These are phyloP conservation scores for Astrothelium macrocarpum DNA, from an alignment of 495 filamentous ascomycete species.

Conservation along the genomic window DNA sequence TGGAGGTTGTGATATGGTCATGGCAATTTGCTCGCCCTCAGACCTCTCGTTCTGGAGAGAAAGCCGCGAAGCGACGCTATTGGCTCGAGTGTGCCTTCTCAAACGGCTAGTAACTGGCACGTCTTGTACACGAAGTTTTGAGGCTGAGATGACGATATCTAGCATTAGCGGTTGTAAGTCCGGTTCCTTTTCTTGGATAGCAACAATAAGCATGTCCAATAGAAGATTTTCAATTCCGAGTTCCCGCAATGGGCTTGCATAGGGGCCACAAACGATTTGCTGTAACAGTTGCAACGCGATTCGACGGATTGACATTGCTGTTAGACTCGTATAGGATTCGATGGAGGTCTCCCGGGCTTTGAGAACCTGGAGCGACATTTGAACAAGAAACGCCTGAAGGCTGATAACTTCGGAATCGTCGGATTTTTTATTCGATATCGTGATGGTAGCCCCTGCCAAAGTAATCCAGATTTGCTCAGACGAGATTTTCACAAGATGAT, in stretches of 20 bases:
- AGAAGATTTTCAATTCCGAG: slow-evolving; percentile 63
- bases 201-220: slow-evolving; percentile 57
- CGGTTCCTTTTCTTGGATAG: slow-evolving; percentile 51
- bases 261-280: slow-evolving; percentile 64
- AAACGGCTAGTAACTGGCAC: slow-evolving; percentile 13
- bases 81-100: slow-evolving; percentile 1
- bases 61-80: background rate
- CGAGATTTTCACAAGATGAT: slow-evolving; percentile 57
- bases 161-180: slow-evolving; percentile 20
- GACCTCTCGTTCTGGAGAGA: background rate
- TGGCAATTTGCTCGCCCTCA: slow-evolving; percentile 5
- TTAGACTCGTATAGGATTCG: background rate
- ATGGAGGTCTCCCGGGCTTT: background rate
- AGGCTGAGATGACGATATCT: slow-evolving; percentile 18
- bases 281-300: slow-evolving; percentile 61
- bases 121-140: slow-evolving; percentile 18
- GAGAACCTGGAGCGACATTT: slow-evolving; percentile 29
- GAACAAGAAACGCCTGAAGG: slow-evolving; percentile 53
- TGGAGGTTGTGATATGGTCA: slow-evolving; percentile 47
- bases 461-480: slow-evolving; percentile 53
- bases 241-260: slow-evolving; percentile 52
- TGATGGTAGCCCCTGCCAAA: slow-evolving; percentile 37
- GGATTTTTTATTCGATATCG: slow-evolving; percentile 23
- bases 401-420: slow-evolving; percentile 42
- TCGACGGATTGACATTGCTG: slow-evolving; percentile 49